Evolutionary conservation across 2,329 filamentous ascomycete genomes (phyloP).

Genomic region (Xylariomycetidae sp.): DNA sequence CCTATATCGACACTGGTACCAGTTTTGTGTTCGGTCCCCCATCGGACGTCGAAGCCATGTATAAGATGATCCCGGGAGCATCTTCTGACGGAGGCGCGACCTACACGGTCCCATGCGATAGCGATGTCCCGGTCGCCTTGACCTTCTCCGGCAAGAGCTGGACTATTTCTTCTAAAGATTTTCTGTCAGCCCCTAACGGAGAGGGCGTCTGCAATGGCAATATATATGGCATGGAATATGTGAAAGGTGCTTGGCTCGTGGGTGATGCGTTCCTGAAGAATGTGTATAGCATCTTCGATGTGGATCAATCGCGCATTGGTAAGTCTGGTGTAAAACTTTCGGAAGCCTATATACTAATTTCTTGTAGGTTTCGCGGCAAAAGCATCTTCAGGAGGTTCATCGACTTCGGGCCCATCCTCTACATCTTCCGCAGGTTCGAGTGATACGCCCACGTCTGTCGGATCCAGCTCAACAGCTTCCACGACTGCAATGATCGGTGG

Average conservation of each 20-base stretch:
- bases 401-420: slow-evolving; percentile 10
- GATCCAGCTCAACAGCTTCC: slow-evolving; percentile 6
- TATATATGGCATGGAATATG: slow-evolving; percentile 67
- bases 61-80: slow-evolving; percentile 62
- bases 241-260: slow-evolving; percentile 68
- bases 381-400: slow-evolving; percentile 14
- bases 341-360: slow-evolving; percentile 4
- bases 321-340: too few species aligned
- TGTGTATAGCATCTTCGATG: slow-evolving; percentile 82
- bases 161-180: slow-evolving; percentile 65
- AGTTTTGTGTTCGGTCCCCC: slow-evolving; percentile 71
- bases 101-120: slow-evolving; percentile 71
- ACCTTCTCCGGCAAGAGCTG: slow-evolving; percentile 66
- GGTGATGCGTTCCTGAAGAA: slow-evolving; percentile 87
- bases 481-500: slow-evolving; percentile 18
- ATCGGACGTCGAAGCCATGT: slow-evolving; percentile 61
- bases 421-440: slow-evolving; percentile 10
- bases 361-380: slow-evolving; percentile 33
- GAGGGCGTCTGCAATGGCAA: slow-evolving; percentile 62
- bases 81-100: slow-evolving; percentile 50
- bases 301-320: slow-evolving; percentile 63
- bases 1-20: slow-evolving; percentile 81
- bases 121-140: slow-evolving; percentile 55
- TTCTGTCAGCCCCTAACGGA: slow-evolving; percentile 48
- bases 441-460: slow-evolving; percentile 9